A percentile compares a stretch with the other conserved stretches of the same genome.
Conservation (phyloP, 495 filamentous ascomycete genomes). For the Lindgomyces ingoldianus region DNA sequence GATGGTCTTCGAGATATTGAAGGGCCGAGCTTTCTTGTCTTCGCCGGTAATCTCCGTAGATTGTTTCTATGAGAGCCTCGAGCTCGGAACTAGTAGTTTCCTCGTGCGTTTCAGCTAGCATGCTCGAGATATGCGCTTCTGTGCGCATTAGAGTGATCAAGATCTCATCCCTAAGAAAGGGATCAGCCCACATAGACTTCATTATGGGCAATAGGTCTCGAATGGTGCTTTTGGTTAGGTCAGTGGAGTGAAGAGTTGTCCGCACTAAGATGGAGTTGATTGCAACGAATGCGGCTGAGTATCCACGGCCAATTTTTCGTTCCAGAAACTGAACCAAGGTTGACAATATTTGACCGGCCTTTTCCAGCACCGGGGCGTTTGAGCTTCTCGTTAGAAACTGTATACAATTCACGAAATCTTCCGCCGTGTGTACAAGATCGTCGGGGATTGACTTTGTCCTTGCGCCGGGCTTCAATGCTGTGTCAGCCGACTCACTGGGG, state of each 20-base stretch:
- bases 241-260: conserved; percentile 66
- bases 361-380: conserved; percentile 67
- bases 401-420: conserved; percentile 68
- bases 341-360: conserved; percentile 59
- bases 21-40: conserved; percentile 71
- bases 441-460: conserved; percentile 22
- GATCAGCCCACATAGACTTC: conserved; percentile 70
- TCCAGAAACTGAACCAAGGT: conserved; percentile 64
- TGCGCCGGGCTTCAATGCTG: not conserved
- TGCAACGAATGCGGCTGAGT: conserved; percentile 69
- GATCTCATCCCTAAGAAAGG: conserved; percentile 71
- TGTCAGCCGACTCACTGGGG: conserved; percentile 20
- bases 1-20: conserved; percentile 65
- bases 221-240: conserved; percentile 59
- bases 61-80: conserved; percentile 40
- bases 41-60: conserved; percentile 72
- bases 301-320: conserved; percentile 59
- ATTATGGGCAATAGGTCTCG: conserved; percentile 69
- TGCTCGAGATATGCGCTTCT: conserved; percentile 58
- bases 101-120: conserved; percentile 38
- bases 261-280: conserved; percentile 70
- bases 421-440: conserved; percentile 32
- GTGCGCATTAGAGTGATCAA: conserved; percentile 69
- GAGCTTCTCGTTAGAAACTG: conserved; percentile 63
- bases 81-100: conserved; percentile 40